A percentile compares a stretch with the other conserved stretches of the same genome.
Evolutionary conservation across 2,329 filamentous ascomycete species (phyloP).

Genomic region (Aschersonia sp.): DNA sequence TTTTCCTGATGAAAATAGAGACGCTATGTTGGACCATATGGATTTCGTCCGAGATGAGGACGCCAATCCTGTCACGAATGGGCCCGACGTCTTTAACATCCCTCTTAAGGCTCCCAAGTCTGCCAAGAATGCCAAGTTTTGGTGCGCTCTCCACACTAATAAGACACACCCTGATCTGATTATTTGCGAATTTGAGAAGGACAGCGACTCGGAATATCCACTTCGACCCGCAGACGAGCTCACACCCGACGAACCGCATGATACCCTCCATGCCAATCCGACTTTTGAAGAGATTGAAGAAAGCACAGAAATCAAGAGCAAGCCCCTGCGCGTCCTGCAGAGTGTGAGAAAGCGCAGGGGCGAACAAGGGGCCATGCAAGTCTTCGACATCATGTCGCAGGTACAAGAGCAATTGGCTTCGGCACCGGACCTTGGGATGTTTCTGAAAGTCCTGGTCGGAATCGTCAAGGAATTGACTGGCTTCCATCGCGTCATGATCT

Average conservation of each 20-base stretch:
- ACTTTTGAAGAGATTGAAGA: conserved; percentile 60
- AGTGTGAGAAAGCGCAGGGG: conserved; percentile 62
- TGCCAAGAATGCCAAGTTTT: conserved; percentile 51
- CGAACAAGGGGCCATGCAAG: conserved; percentile 73
- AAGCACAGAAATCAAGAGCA: conserved; percentile 62
- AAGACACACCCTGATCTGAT: conserved; percentile 53
- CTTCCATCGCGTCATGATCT: conserved; percentile 86
- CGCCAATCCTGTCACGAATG: conserved; percentile 57
- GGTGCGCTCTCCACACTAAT: conserved; percentile 76
- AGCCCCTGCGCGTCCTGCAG: conserved; percentile 60
- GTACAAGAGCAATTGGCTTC: conserved; percentile 74
- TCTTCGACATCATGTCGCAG: conserved; percentile 85
- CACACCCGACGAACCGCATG: conserved; percentile 50
- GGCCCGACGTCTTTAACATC: conserved; percentile 75
- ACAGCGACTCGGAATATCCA: conserved; percentile 59
- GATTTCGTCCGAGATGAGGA: conserved; percentile 80
- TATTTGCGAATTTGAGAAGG: conserved; percentile 79
- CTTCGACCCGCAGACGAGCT: conserved; percentile 46
- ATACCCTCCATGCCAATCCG: conserved; percentile 59
- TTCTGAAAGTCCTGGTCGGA: conserved; percentile 70
- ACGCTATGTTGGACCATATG: conserved; percentile 72
- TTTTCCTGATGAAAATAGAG: conserved; percentile 66
- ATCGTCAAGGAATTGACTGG: conserved; percentile 82
- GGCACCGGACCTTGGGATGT: conserved; percentile 53
- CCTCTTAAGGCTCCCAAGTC: conserved; percentile 45